These are phyloP conservation scores for Cardiospermum halicacabum DNA, from an alignment of 345 rosid genomes.

Conservation along the genomic window DNA sequence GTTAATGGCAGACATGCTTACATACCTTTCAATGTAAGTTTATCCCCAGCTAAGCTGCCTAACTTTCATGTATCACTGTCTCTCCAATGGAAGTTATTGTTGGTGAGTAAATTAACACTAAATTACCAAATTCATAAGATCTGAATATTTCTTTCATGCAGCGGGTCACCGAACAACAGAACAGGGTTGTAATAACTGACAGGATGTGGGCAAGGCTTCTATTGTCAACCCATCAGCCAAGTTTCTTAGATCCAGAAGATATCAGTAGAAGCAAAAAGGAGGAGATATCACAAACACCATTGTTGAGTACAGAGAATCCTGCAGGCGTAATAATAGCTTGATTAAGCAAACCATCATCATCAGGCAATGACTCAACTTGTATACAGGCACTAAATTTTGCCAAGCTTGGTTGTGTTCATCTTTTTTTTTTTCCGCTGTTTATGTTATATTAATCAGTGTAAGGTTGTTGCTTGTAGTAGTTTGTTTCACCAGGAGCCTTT, in stretches of 20 bases:
- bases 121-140: neutral
- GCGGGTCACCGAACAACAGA: slow-evolving; percentile 57
- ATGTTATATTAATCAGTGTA: too few relatives aligned
- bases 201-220: slow-evolving; percentile 85
- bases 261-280: slow-evolving; percentile 17
- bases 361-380: neutral
- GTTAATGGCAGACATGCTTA: slow-evolving; percentile 46
- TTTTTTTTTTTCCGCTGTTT: neutral
- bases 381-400: neutral
- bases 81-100: neutral
- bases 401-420: neutral
- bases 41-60: neutral
- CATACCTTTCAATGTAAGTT: slow-evolving; percentile 44
- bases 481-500: neutral
- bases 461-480: neutral
- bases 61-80: neutral
- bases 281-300: slow-evolving; percentile 5
- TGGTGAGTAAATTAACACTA: too few relatives aligned
- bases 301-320: neutral
- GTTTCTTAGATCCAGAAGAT: slow-evolving; percentile 43
- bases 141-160: slow-evolving; percentile 19
- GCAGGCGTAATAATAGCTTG: neutral
- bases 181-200: slow-evolving; percentile 66
- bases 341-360: neutral
- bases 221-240: slow-evolving; percentile 76